Conservation (phyloP, 177 flowering plant species). For the Vitis hybrid region DNA sequence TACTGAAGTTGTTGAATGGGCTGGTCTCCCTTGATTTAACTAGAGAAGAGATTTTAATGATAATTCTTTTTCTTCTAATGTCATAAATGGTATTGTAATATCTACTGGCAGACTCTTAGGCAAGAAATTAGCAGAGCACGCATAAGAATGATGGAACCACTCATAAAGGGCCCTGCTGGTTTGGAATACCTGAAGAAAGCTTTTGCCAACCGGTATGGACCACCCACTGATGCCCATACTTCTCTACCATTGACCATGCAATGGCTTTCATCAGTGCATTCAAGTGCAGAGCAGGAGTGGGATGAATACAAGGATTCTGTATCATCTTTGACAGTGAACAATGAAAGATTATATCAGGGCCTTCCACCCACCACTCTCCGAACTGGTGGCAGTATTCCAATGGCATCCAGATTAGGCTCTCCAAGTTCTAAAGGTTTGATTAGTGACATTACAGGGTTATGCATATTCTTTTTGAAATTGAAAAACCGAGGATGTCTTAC, state of each 20-base stretch:
- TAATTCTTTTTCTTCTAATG: background rate
- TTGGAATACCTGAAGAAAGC: conserved; percentile 76
- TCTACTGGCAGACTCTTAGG: conserved; percentile 60
- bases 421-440: conserved; percentile 17
- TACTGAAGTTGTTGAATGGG: no score
- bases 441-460: background rate
- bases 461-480: background rate
- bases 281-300: conserved; percentile 66
- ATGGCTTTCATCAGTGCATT: conserved; percentile 64
- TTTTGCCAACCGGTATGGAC: conserved; percentile 68
- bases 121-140: conserved; percentile 85
- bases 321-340: conserved; percentile 24
- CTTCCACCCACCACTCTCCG: conserved; percentile 57
- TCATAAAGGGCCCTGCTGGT: conserved; percentile 84
- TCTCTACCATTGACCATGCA: conserved; percentile 58
- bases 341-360: conserved; percentile 33
- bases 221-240: conserved; percentile 43
- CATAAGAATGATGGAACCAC: conserved; percentile 69
- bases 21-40: no score
- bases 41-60: no score
- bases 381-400: conserved; percentile 68
- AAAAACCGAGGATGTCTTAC: background rate
- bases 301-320: conserved; percentile 50
- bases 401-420: conserved; percentile 16
- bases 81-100: background rate